A percentile compares a stretch with the other conserved stretches of the same genome.
Conservation (phyloP, 257 asterid genomes). For the Rehmannia glutinosa region DNA sequence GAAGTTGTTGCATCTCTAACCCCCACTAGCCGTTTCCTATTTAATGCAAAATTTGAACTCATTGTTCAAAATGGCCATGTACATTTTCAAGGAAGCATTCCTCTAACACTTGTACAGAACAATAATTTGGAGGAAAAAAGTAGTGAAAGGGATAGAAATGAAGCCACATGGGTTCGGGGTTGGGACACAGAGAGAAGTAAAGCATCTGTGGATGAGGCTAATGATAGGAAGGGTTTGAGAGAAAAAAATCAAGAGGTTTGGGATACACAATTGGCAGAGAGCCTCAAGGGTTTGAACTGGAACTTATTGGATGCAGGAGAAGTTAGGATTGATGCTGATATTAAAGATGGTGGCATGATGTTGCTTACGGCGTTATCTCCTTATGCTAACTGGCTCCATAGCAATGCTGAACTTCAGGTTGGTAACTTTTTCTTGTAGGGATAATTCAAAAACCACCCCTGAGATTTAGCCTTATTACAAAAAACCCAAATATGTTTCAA, state of each 20-base stretch:
- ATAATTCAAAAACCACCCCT: neutral
- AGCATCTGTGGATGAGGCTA: conserved; percentile 54
- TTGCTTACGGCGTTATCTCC: conserved; percentile 95
- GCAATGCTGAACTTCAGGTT: conserved; percentile 98
- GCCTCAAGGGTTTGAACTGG: conserved; percentile 94
- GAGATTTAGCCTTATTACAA: neutral
- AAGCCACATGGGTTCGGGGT: conserved; percentile 60
- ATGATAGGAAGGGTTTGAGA: conserved; percentile 64
- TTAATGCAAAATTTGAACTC: conserved; percentile 94
- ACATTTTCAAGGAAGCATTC: conserved; percentile 93
- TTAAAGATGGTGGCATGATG: conserved; percentile 98
- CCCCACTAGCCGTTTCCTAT: conserved; percentile 80
- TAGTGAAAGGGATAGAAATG: conserved; percentile 61
- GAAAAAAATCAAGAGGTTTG: conserved; percentile 88
- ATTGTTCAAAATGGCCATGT: conserved; percentile 87
- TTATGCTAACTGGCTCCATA: conserved; percentile 96
- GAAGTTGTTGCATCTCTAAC: conserved; percentile 97
- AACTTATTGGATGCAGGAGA: conserved; percentile 90
- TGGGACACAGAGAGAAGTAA: conserved; percentile 74
- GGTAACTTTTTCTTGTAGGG: no score
- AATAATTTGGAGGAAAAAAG: conserved; percentile 62
- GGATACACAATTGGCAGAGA: conserved; percentile 88
- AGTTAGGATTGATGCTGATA: conserved; percentile 95
- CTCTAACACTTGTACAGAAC: conserved; percentile 68
- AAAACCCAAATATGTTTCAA: neutral